Conservation (phyloP, 1,139 yeast genomes). For the Kluyveromyces sp. region DNA sequence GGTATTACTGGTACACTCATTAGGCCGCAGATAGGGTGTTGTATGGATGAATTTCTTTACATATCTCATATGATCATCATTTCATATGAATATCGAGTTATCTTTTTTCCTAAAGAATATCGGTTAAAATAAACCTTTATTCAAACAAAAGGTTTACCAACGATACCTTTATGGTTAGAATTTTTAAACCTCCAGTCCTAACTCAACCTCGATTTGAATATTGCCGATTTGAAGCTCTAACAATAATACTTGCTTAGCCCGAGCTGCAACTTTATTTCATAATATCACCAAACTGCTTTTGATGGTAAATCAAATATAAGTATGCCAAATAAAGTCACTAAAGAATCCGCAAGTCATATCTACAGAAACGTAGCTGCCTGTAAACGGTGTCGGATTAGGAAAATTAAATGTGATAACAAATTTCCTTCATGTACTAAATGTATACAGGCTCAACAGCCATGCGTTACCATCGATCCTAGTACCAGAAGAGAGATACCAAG, state of each 20-base stretch:
- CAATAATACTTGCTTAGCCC: too few relatives aligned
- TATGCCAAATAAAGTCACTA: constrained; percentile 1
- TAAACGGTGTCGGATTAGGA: constrained; percentile 69
- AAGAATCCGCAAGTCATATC: constrained; percentile 17
- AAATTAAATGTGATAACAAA: constrained; percentile 75
- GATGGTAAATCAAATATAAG: not conserved
- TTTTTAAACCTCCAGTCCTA: too few relatives aligned
- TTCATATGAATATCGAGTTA: too few relatives aligned
- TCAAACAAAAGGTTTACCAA: too few relatives aligned
- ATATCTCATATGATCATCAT: not conserved
- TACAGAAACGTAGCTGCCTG: constrained; percentile 70
- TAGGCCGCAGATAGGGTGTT: not conserved
- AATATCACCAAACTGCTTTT: not conserved
- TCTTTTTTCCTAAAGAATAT: too few relatives aligned
- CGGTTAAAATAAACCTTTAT: too few relatives aligned
- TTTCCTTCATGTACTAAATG: constrained; percentile 76
- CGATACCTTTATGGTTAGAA: too few relatives aligned
- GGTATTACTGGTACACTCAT: constrained; percentile 28
- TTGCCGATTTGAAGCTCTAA: too few relatives aligned
- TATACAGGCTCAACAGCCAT: constrained; percentile 57
- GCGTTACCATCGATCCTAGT: constrained; percentile 80
- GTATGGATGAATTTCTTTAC: not conserved
- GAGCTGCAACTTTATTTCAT: too few relatives aligned
- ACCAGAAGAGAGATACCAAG: constrained; percentile 84
- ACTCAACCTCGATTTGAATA: too few relatives aligned